Percentiles rank a stretch among this genome's conserved stretches.
Conservation (phyloP, 2,329 filamentous ascomycete species). For the Ophiocordyceps polyrhachis-furcata region DNA sequence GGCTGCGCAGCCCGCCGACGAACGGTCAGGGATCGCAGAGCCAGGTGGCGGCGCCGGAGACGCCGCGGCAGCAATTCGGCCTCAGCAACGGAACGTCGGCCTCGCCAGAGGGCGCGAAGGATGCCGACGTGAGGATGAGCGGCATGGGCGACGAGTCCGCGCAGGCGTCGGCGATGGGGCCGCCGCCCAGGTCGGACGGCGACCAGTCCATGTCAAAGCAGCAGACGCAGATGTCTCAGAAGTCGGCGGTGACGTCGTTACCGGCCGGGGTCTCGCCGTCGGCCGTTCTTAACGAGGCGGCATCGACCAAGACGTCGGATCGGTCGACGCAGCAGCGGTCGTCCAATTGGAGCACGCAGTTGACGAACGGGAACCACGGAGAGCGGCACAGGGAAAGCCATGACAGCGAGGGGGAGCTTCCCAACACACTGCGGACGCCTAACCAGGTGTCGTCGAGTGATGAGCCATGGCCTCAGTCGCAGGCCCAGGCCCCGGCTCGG, state of each 20-base stretch:
- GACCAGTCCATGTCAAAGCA: slow-evolving; percentile 18
- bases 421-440: slow-evolving; percentile 31
- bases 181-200: slow-evolving; percentile 20
- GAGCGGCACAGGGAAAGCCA: slow-evolving; percentile 19
- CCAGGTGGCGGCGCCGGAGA: slow-evolving; percentile 3
- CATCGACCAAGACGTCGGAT: slow-evolving; percentile 78
- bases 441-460: slow-evolving; percentile 32
- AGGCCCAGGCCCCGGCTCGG: slow-evolving; percentile 27
- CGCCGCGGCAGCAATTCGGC: slow-evolving; percentile 15
- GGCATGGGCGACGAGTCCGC: slow-evolving; percentile 30
- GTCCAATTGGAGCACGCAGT: slow-evolving; percentile 50
- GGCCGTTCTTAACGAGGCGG: slow-evolving; percentile 61
- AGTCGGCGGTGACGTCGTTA: slow-evolving; percentile 38
- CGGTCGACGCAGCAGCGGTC: slow-evolving; percentile 45
- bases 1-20: slow-evolving; percentile 37
- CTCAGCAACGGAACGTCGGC: slow-evolving; percentile 38
- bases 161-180: slow-evolving; percentile 27
- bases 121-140: slow-evolving; percentile 43
- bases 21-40: slow-evolving; percentile 30
- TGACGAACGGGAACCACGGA: slow-evolving; percentile 44
- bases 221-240: slow-evolving; percentile 42
- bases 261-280: slow-evolving; percentile 39
- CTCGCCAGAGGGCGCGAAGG: slow-evolving; percentile 26
- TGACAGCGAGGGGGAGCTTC: slow-evolving; percentile 22
- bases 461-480: slow-evolving; percentile 38